phyloP scores from a whole-genome alignment of 169 alveolate genomes.

The Babesia bigemina region DNA sequence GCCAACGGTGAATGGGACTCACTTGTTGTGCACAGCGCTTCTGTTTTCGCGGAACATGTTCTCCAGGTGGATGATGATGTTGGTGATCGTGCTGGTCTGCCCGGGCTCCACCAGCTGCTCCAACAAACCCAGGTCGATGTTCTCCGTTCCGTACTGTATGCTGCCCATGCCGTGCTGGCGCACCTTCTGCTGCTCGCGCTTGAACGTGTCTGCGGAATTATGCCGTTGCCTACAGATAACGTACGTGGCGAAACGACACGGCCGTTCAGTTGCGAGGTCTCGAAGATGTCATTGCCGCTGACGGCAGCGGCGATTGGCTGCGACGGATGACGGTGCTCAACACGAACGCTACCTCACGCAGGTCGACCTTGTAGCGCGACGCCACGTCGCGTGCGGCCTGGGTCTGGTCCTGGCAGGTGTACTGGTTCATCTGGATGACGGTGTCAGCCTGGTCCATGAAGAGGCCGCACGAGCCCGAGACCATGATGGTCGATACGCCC shows the following conservation, averaged over 20 bases:
- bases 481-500: constrained; percentile 63
- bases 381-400: constrained; percentile 9
- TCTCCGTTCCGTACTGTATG: constrained; percentile 53
- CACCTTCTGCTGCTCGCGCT: constrained; percentile 35
- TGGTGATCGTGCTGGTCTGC: constrained; percentile 66
- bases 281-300: not conserved
- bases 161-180: constrained; percentile 53
- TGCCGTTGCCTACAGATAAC: not conserved
- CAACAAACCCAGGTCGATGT: constrained; percentile 47
- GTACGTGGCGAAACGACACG: constrained; percentile 27
- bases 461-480: constrained; percentile 70
- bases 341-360: constrained; percentile 16
- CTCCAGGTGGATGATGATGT: constrained; percentile 58
- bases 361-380: not conserved
- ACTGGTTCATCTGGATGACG: constrained; percentile 68
- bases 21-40: constrained; percentile 12
- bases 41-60: constrained; percentile 33
- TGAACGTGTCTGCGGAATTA: constrained; percentile 28
- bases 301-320: constrained; percentile 7
- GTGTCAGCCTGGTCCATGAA: constrained; percentile 63
- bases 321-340: not conserved
- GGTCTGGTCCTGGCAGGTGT: constrained; percentile 48
- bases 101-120: constrained; percentile 62
- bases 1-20: not conserved
- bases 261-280: constrained; percentile 14